Percentiles rank a stretch among this genome's conserved stretches.
These are phyloP conservation scores for Deuterostichococcus epilithicus DNA, from an alignment of 139 green algal species.

Conservation along the genomic window DNA sequence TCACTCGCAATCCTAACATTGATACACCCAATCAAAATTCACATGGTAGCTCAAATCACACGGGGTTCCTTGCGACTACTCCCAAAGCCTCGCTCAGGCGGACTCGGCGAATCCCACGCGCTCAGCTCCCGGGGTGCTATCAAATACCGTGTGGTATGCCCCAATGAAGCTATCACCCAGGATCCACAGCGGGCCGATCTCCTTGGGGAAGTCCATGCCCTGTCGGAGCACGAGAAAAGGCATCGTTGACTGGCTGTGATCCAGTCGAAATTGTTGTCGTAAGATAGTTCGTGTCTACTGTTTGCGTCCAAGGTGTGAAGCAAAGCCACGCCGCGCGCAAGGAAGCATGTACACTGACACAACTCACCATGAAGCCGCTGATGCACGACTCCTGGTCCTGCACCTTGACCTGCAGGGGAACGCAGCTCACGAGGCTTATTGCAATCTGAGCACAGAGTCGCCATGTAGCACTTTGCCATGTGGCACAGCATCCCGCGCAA, in stretches of 20 bases:
- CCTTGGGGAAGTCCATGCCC: slow-evolving; percentile 82
- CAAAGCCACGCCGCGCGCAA: background rate
- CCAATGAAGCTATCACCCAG: slow-evolving; percentile 94
- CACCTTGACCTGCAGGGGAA: slow-evolving; percentile 27
- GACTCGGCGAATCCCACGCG: slow-evolving; percentile 89
- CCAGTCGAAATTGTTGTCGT: too few species aligned
- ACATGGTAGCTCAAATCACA: too few species aligned
- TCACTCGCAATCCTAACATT: too few species aligned
- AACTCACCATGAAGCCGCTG: slow-evolving; percentile 83
- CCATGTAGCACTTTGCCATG: too few species aligned
- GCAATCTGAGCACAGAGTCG: background rate
- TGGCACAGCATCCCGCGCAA: background rate
- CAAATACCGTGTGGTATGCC: slow-evolving; percentile 94
- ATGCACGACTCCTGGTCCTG: slow-evolving; percentile 74
- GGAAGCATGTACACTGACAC: too few species aligned
- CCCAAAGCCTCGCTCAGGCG: slow-evolving; percentile 4
- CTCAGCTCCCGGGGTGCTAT: slow-evolving; percentile 62
- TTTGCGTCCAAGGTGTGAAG: too few species aligned
- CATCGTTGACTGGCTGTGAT: too few species aligned
- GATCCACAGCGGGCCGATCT: slow-evolving; percentile 92
- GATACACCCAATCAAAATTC: too few species aligned
- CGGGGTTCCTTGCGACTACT: background rate
- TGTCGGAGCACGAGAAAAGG: too few species aligned
- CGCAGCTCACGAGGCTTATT: background rate
- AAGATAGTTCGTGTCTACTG: too few species aligned